phyloP scores from a whole-genome alignment of 106 monocot species.

The Dendrobium chrysotoxum region DNA sequence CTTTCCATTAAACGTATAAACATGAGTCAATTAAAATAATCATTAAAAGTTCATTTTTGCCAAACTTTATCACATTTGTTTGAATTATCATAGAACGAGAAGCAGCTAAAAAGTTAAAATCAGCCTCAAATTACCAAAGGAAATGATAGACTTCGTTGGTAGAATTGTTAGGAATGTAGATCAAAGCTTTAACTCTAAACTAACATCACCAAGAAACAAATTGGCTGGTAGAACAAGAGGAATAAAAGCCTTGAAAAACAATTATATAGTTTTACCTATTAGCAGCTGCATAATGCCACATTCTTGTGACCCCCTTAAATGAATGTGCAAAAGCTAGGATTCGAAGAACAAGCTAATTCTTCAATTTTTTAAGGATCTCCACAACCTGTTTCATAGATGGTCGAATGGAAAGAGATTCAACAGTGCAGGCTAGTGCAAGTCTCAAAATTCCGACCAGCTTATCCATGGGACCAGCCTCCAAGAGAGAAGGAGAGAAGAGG shows the following conservation, averaged over 20 bases:
- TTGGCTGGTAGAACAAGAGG: not conserved
- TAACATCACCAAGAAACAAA: too few species aligned
- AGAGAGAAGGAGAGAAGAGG: constrained; percentile 29
- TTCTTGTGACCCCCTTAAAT: not conserved
- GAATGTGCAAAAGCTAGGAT: not conserved
- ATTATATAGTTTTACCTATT: not conserved
- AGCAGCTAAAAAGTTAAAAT: too few species aligned
- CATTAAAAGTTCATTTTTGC: too few species aligned
- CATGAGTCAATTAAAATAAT: too few species aligned
- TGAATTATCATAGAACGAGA: too few species aligned
- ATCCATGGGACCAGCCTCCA: constrained; percentile 37
- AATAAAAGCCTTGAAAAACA: not conserved
- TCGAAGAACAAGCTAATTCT: not conserved
- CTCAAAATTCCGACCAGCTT: constrained; percentile 36
- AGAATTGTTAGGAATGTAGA: too few species aligned
- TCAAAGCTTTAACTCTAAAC: not conserved
- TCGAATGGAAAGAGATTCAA: constrained; percentile 38
- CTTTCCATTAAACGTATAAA: too few species aligned
- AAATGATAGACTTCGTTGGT: too few species aligned
- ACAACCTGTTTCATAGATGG: constrained; percentile 16
- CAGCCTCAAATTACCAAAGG: too few species aligned
- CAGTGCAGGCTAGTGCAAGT: constrained; percentile 45
- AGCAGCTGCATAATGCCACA: not conserved
- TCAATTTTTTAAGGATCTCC: constrained; percentile 1
- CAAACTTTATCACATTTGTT: too few species aligned